Conservation (phyloP, 2,329 filamentous ascomycete species). For the Colletotrichum sublineola region DNA sequence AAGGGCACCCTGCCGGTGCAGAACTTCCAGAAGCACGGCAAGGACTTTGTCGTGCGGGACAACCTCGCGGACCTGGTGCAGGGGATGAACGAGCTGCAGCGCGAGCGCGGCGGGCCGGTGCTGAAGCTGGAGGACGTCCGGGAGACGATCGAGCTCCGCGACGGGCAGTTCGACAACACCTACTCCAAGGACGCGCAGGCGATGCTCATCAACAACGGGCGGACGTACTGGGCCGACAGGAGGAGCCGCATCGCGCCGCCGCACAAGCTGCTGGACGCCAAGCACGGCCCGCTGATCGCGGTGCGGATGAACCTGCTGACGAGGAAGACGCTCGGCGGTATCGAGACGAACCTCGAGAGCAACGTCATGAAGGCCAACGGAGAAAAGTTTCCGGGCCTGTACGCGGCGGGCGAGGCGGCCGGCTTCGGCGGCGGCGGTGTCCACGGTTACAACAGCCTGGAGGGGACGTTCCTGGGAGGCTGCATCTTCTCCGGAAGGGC, state of each 20-base stretch:
- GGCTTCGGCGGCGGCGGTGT: conserved; percentile 74
- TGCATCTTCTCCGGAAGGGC: conserved; percentile 73
- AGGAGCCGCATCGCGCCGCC: conserved; percentile 65
- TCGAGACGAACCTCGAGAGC: conserved; percentile 70
- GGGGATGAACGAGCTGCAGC: conserved; percentile 70
- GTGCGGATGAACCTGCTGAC: conserved; percentile 72
- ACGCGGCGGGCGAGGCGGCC: conserved; percentile 71
- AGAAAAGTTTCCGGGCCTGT: conserved; percentile 65
- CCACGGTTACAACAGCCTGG: conserved; percentile 72
- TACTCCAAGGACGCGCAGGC: conserved; percentile 73
- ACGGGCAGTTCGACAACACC: conserved; percentile 67
- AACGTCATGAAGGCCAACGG: conserved; percentile 67
- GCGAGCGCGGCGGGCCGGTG: conserved; percentile 58
- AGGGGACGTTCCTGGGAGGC: conserved; percentile 73
- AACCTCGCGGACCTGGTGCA: conserved; percentile 67
- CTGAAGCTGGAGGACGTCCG: conserved; percentile 61
- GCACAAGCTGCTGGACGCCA: conserved; percentile 66
- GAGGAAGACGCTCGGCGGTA: conserved; percentile 70
- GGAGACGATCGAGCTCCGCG: conserved; percentile 64
- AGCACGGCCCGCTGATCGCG: conserved; percentile 71
- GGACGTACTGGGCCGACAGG: conserved; percentile 68
- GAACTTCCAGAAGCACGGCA: conserved; percentile 69
- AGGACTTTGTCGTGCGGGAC: conserved; percentile 71
- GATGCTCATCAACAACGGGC: conserved; percentile 71
- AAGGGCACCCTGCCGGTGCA: conserved; percentile 69